Evolutionary conservation across 352 stramenopile species (phyloP).

Genomic region (Globisporangium nagaii): DNA sequence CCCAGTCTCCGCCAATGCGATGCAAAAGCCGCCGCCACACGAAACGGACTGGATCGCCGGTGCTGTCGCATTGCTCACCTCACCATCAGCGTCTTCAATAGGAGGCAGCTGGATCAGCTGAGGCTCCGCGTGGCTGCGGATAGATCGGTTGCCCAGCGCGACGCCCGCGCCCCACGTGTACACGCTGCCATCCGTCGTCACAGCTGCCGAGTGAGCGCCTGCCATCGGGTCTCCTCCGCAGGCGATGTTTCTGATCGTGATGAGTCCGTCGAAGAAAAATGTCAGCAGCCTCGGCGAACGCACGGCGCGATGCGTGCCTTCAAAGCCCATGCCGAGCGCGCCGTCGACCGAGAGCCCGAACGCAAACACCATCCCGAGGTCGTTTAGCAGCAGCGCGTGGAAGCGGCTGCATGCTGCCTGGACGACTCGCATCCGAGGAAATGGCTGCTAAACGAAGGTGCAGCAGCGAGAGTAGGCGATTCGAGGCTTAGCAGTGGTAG

Average conservation of each 20-base stretch:
- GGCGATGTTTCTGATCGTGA: slow-evolving; percentile 31
- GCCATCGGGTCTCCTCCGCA: slow-evolving; percentile 52
- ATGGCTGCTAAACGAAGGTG: too few species aligned
- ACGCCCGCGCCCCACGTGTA: slow-evolving; percentile 78
- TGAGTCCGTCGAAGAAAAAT: slow-evolving; percentile 47
- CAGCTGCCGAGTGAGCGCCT: slow-evolving; percentile 62
- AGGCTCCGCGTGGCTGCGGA: slow-evolving; percentile 33
- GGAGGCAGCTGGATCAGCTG: slow-evolving; percentile 22
- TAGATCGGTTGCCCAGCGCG: slow-evolving; percentile 34
- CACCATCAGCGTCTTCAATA: background rate
- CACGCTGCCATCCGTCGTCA: slow-evolving; percentile 43
- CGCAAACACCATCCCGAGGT: slow-evolving; percentile 58
- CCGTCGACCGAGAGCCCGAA: slow-evolving; percentile 48
- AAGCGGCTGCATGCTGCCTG: slow-evolving; percentile 52
- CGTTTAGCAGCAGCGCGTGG: slow-evolving; percentile 59
- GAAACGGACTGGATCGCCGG: slow-evolving; percentile 27
- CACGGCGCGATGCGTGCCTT: slow-evolving; percentile 6
- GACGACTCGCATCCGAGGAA: slow-evolving; percentile 53
- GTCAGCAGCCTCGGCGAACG: slow-evolving; percentile 29
- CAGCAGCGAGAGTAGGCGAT: too few species aligned
- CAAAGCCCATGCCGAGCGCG: slow-evolving; percentile 32
- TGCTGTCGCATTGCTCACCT: background rate
- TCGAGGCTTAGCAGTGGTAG: too few species aligned
- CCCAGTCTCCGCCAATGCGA: slow-evolving; percentile 51
- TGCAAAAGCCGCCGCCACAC: slow-evolving; percentile 74